Evolutionary conservation across 257 asterid genomes (phyloP).

Genomic region (Knoxia roxburghii): DNA sequence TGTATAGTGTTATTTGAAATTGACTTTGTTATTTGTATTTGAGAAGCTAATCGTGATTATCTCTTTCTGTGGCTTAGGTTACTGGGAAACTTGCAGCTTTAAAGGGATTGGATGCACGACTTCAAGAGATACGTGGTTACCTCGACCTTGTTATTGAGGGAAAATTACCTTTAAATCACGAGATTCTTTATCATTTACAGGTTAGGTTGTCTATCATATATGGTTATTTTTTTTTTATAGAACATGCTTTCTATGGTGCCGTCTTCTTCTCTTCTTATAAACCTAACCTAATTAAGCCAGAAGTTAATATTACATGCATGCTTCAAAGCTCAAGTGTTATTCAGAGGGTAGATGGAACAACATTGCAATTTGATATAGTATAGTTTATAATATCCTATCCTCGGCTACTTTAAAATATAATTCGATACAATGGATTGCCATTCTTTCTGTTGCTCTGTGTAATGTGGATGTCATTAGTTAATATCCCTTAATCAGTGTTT

Average conservation of each 20-base stretch:
- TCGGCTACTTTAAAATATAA: neutral
- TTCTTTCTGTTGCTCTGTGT: neutral
- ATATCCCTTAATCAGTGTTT: neutral
- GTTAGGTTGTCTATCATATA: conserved; percentile 28
- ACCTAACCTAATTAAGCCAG: neutral
- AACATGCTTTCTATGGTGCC: neutral
- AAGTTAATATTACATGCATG: neutral
- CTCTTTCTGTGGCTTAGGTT: conserved; percentile 40
- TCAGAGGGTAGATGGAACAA: neutral
- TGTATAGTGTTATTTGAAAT: neutral
- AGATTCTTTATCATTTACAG: conserved; percentile 94
- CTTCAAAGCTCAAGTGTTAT: neutral
- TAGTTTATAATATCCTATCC: neutral
- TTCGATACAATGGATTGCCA: neutral
- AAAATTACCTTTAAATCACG: conserved; percentile 91
- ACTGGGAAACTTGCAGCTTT: conserved; percentile 91
- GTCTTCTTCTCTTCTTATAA: neutral
- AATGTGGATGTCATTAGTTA: neutral
- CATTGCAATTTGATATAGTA: neutral
- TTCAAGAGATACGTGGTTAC: conserved; percentile 75
- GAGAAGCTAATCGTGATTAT: neutral
- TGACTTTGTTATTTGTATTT: neutral
- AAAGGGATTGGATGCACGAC: conserved; percentile 92
- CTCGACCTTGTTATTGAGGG: conserved; percentile 82
- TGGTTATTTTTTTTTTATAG: neutral